Percentiles rank a stretch among this genome's conserved stretches.
These are phyloP conservation scores for Aspergillus alliaceus DNA, from an alignment of 2,329 filamentous ascomycete genomes.

Conservation along the genomic window DNA sequence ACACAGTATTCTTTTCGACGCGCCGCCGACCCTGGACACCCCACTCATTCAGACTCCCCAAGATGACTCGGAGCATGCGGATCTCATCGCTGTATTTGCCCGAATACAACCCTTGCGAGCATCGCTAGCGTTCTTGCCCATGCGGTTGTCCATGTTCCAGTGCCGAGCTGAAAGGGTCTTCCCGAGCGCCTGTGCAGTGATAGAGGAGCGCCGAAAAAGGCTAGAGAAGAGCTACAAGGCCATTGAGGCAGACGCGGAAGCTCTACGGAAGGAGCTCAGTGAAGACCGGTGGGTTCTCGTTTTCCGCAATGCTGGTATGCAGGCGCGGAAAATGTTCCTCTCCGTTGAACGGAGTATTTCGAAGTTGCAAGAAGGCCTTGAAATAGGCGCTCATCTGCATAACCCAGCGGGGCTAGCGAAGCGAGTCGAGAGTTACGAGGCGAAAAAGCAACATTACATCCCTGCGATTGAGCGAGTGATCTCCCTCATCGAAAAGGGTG, in stretches of 20 bases:
- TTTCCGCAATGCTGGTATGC: slow-evolving; percentile 86
- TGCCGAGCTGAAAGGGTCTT: slow-evolving; percentile 74
- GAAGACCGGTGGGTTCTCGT: slow-evolving; percentile 96
- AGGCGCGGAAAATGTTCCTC: slow-evolving; percentile 95
- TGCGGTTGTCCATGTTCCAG: slow-evolving; percentile 87
- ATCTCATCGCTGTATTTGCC: slow-evolving; percentile 84
- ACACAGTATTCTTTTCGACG: slow-evolving; percentile 66
- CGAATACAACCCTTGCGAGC: slow-evolving; percentile 92
- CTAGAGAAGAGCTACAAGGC: slow-evolving; percentile 86
- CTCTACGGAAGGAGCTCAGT: slow-evolving; percentile 81
- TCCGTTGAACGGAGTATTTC: slow-evolving; percentile 84
- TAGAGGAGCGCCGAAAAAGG: slow-evolving; percentile 70
- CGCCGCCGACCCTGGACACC: slow-evolving; percentile 39
- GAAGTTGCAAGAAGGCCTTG: slow-evolving; percentile 78
- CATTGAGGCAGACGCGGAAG: slow-evolving; percentile 86
- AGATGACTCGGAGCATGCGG: slow-evolving; percentile 85
- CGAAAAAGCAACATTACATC: slow-evolving; percentile 91
- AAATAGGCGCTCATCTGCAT: slow-evolving; percentile 70
- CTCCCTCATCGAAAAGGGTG: slow-evolving; percentile 91
- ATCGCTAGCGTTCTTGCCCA: slow-evolving; percentile 91
- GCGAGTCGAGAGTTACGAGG: slow-evolving; percentile 90
- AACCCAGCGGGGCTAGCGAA: slow-evolving; percentile 71
- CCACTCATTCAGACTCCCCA: slow-evolving; percentile 54
- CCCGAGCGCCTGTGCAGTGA: slow-evolving; percentile 85
- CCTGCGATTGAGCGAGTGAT: slow-evolving; percentile 90